Percentiles rank a stretch among this genome's conserved stretches.
These are phyloP conservation scores for Kalmusia sp. DNA, from an alignment of 2,329 filamentous ascomycete genomes.

Conservation along the genomic window DNA sequence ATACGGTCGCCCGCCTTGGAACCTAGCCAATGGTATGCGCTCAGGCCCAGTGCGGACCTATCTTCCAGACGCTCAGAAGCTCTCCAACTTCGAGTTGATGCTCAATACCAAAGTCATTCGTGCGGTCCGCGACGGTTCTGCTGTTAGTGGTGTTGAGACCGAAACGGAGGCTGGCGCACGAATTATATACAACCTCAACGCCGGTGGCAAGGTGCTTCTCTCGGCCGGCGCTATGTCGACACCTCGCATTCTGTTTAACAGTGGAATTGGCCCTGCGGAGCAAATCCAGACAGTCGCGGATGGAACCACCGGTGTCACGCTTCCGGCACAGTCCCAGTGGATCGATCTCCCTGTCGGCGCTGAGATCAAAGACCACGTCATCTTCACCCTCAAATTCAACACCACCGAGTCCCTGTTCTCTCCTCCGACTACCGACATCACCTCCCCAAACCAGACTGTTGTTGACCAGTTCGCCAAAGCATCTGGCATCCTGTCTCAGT, in stretches of 20 bases:
- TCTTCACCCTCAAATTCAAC: slow-evolving; percentile 44
- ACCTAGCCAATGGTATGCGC: slow-evolving; percentile 69
- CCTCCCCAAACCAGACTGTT: slow-evolving; percentile 35
- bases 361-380: slow-evolving; percentile 49
- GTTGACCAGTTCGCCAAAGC: slow-evolving; percentile 43
- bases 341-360: slow-evolving; percentile 58
- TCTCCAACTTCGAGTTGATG: slow-evolving; percentile 71
- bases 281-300: slow-evolving; percentile 54
- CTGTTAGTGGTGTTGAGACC: slow-evolving; percentile 70
- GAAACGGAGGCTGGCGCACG: slow-evolving; percentile 51
- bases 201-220: slow-evolving; percentile 68
- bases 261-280: slow-evolving; percentile 69
- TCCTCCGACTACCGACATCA: slow-evolving; percentile 30
- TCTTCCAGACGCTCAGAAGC: slow-evolving; percentile 65
- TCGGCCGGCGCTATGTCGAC: slow-evolving; percentile 73
- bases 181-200: slow-evolving; percentile 61
- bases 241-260: slow-evolving; percentile 71
- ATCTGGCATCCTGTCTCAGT: slow-evolving; percentile 53
- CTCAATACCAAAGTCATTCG: slow-evolving; percentile 70
- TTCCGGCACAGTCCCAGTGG: slow-evolving; percentile 53
- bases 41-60: slow-evolving; percentile 75
- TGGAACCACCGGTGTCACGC: slow-evolving; percentile 48
- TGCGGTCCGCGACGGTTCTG: slow-evolving; percentile 66
- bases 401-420: slow-evolving; percentile 28
- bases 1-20: slow-evolving; percentile 70